Evolutionary conservation across 179 eudicot species (phyloP).

Genomic region (Beta macrorhiza): DNA sequence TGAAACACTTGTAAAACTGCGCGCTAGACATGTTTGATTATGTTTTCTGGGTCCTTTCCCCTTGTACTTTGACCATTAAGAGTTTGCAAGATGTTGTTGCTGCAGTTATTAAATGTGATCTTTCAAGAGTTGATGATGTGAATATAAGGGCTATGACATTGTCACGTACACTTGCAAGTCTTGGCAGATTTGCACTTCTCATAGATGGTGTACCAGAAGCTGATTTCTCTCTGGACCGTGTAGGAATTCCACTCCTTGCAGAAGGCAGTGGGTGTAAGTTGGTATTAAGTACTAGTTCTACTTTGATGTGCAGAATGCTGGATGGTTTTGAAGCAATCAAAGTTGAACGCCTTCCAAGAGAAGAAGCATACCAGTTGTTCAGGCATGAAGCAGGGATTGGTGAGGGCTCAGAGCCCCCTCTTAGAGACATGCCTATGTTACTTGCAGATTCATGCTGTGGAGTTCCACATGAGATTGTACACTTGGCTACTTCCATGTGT

Average conservation of each 20-base stretch:
- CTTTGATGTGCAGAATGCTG: not conserved
- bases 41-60: constrained; percentile 7
- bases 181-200: constrained; percentile 15
- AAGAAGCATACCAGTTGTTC: constrained; percentile 17
- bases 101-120: not conserved
- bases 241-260: constrained; percentile 11
- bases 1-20: constrained; percentile 10
- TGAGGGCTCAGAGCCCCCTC: not conserved
- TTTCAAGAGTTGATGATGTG: not conserved
- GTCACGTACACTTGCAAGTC: not conserved
- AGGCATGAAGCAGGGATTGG: constrained; percentile 12
- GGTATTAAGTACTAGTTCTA: constrained; percentile 9
- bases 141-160: not conserved
- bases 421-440: not conserved
- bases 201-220: constrained; percentile 17
- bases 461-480: not conserved
- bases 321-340: not conserved
- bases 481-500: not conserved
- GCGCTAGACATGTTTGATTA: not conserved
- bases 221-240: not conserved
- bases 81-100: constrained; percentile 14
- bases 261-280: constrained; percentile 11
- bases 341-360: not conserved
- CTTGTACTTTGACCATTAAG: not conserved
- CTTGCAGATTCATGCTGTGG: constrained; percentile 10